Percentiles rank a stretch among this genome's conserved stretches.
Evolutionary conservation across 306 rosid species (phyloP).

Genomic region (Rosa chinensis): DNA sequence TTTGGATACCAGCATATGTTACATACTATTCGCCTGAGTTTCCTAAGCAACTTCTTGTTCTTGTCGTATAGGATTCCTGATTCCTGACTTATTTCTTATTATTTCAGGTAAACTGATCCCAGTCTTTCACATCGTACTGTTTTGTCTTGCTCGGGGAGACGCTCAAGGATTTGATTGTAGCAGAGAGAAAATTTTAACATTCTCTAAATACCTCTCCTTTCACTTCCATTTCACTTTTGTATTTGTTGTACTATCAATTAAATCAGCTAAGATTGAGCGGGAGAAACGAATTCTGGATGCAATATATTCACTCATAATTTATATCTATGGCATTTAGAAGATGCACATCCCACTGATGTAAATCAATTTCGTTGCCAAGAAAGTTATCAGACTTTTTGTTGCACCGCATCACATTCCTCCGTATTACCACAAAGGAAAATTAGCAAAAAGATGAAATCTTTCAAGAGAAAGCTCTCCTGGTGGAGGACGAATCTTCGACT

Average conservation of each 20-base stretch:
- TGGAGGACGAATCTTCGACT: background rate
- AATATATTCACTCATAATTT: background rate
- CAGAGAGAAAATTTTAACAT: background rate
- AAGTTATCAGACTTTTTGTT: too few species aligned
- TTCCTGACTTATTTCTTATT: background rate
- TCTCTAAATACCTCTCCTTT: background rate
- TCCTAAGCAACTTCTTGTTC: background rate
- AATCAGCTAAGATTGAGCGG: background rate
- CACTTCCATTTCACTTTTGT: background rate
- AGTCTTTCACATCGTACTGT: background rate
- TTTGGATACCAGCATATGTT: background rate
- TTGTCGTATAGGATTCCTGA: background rate
- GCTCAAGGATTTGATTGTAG: background rate
- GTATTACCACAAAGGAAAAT: too few species aligned
- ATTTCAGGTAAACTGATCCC: slow-evolving; percentile 1
- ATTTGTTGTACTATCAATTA: background rate
- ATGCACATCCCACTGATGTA: too few species aligned
- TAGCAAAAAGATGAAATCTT: too few species aligned
- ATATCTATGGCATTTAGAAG: too few species aligned
- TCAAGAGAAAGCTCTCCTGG: too few species aligned
- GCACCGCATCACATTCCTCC: too few species aligned
- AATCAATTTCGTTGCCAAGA: too few species aligned
- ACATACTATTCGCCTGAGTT: background rate
- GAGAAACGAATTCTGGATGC: background rate
- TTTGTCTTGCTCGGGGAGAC: background rate